These are phyloP conservation scores for Hippophae rhamnoides DNA, from an alignment of 306 rosid species.

Conservation along the genomic window DNA sequence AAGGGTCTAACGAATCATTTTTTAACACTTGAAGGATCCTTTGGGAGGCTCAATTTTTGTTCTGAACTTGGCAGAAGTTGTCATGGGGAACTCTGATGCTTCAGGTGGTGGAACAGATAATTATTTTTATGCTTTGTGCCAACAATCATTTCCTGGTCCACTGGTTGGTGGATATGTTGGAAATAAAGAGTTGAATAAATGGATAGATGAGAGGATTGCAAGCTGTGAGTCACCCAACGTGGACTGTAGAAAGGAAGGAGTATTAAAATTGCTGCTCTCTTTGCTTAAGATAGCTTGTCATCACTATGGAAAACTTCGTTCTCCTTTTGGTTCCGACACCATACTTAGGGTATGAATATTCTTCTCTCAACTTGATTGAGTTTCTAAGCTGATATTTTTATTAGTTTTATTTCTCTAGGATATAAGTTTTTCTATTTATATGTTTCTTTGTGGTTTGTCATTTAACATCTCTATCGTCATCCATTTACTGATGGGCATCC, in stretches of 20 bases:
- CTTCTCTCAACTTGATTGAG: constrained; percentile 3
- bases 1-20: constrained; percentile 27
- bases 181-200: constrained; percentile 73
- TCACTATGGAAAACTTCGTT: constrained; percentile 86
- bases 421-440: background rate
- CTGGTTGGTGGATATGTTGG: constrained; percentile 89
- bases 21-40: constrained; percentile 50
- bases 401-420: background rate
- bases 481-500: too few relatives aligned
- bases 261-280: constrained; percentile 69
- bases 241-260: constrained; percentile 64
- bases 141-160: constrained; percentile 90
- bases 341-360: constrained; percentile 42
- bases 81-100: constrained; percentile 33
- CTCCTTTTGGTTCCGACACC: constrained; percentile 75
- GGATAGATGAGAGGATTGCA: constrained; percentile 87
- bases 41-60: constrained; percentile 58
- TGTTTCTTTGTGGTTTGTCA: too few relatives aligned
- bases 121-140: constrained; percentile 69
- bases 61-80: constrained; percentile 66
- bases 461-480: too few relatives aligned
- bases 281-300: constrained; percentile 86
- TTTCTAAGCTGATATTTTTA: background rate
- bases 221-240: constrained; percentile 41
- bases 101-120: constrained; percentile 33